Conservation (phyloP, 2,329 filamentous ascomycete genomes). For the Magnaporthiopsis poae region DNA sequence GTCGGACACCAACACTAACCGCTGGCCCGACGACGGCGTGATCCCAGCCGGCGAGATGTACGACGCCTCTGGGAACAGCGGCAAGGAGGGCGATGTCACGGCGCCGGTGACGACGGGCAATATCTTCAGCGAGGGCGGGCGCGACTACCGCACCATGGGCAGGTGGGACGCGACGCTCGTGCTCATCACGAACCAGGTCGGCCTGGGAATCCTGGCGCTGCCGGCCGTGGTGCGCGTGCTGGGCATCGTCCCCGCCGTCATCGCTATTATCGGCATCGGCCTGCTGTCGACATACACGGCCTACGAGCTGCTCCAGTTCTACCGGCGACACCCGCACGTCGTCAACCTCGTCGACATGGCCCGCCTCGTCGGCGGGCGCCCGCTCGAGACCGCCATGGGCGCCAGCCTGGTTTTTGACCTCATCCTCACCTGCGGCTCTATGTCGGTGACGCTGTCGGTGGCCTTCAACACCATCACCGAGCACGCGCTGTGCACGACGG, state of each 20-base stretch:
- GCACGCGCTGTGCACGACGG: constrained; percentile 4
- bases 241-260: constrained; percentile 3
- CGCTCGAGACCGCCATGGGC: constrained; percentile 5
- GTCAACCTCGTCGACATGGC: constrained; percentile 7
- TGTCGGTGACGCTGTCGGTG: constrained; percentile 2
- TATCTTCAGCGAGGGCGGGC: constrained; percentile 5
- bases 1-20: not conserved
- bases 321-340: constrained; percentile 6
- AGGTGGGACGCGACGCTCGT: constrained; percentile 1
- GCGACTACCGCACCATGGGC: constrained; percentile 2
- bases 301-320: constrained; percentile 7
- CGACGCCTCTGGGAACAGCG: not conserved
- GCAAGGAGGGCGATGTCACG: not conserved
- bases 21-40: not conserved
- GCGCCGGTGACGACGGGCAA: not conserved
- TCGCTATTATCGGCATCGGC: constrained; percentile 4
- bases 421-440: constrained; percentile 2
- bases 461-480: constrained; percentile 4
- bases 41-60: not conserved
- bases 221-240: constrained; percentile 1
- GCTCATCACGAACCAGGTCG: constrained; percentile 7
- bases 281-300: constrained; percentile 6
- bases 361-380: constrained; percentile 1
- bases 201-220: not conserved
- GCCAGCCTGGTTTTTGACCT: not conserved